Conservation (phyloP, 2,329 filamentous ascomycete species). For the Pseudogymnoascus sp. region DNA sequence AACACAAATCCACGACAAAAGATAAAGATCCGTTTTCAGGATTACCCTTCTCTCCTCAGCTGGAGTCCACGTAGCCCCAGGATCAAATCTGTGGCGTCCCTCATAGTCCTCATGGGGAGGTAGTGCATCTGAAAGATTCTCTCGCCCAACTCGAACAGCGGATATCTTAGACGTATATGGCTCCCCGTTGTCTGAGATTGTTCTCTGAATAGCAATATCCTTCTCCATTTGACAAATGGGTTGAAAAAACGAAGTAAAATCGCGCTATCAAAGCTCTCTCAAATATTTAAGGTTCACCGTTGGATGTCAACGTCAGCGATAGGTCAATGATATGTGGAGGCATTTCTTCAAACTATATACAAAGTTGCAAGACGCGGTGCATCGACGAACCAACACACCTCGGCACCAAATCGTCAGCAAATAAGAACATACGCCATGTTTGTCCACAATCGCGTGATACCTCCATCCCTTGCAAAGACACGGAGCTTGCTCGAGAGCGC, state of each 20-base stretch:
- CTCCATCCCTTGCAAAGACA: not conserved
- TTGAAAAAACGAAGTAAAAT: not conserved
- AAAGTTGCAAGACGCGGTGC: not conserved
- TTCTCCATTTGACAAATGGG: slow-evolving; percentile 14
- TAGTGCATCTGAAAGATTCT: slow-evolving; percentile 25
- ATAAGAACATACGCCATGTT: slow-evolving; percentile 20
- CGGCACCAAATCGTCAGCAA: not conserved
- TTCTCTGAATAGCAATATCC: slow-evolving; percentile 9
- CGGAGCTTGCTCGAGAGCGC: not conserved
- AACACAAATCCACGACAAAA: slow-evolving; percentile 38
- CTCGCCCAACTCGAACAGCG: slow-evolving; percentile 16
- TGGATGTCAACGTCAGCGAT: not conserved
- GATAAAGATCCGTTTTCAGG: slow-evolving; percentile 43
- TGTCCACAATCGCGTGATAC: slow-evolving; percentile 1
- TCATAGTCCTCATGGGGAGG: slow-evolving; percentile 38
- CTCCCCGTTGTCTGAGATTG: slow-evolving; percentile 8
- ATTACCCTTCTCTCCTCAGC: slow-evolving; percentile 51
- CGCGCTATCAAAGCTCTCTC: not conserved
- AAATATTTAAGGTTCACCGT: not conserved
- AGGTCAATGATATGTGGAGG: not conserved
- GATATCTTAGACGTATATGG: slow-evolving; percentile 16
- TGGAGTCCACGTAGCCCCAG: slow-evolving; percentile 46
- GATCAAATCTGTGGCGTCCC: slow-evolving; percentile 44
- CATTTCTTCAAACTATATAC: not conserved
- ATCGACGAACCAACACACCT: not conserved